A percentile compares a stretch with the other conserved stretches of the same genome.
Conservation (phyloP, 495 filamentous ascomycete genomes). For the Parmelia sp. region DNA sequence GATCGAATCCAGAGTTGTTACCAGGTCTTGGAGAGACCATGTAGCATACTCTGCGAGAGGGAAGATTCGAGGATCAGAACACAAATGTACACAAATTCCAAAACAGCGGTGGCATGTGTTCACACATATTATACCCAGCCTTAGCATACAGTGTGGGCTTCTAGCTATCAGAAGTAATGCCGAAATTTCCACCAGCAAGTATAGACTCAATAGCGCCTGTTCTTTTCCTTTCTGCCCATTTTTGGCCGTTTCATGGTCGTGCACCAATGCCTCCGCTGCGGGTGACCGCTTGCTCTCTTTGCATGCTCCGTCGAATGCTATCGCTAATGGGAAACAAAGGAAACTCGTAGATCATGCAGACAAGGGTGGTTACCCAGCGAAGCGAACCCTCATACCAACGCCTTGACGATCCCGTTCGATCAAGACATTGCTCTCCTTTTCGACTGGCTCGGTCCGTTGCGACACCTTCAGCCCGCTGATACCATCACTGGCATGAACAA, state of each 20-base stretch:
- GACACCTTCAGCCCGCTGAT: slow-evolving; percentile 10
- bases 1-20: background rate
- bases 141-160: slow-evolving; percentile 1
- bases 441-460: background rate
- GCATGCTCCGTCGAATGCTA: slow-evolving; percentile 11
- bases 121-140: background rate
- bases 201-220: background rate
- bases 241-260: background rate
- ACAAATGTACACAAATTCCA: background rate
- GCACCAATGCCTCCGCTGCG: slow-evolving; percentile 3
- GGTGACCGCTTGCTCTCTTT: slow-evolving; percentile 9
- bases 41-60: background rate
- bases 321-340: slow-evolving; percentile 7
- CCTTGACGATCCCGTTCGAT: background rate
- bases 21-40: background rate
- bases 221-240: background rate
- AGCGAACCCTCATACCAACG: background rate
- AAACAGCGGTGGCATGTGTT: background rate
- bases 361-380: background rate
- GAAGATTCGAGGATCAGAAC: background rate
- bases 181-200: background rate
- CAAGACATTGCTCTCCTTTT: slow-evolving; percentile 12
- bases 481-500: slow-evolving; percentile 43
- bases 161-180: background rate
- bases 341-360: slow-evolving; percentile 15